Percentiles rank a stretch among this genome's conserved stretches.
Conservation (phyloP, 306 rosid species). For the Oemleria cerasiformis region DNA sequence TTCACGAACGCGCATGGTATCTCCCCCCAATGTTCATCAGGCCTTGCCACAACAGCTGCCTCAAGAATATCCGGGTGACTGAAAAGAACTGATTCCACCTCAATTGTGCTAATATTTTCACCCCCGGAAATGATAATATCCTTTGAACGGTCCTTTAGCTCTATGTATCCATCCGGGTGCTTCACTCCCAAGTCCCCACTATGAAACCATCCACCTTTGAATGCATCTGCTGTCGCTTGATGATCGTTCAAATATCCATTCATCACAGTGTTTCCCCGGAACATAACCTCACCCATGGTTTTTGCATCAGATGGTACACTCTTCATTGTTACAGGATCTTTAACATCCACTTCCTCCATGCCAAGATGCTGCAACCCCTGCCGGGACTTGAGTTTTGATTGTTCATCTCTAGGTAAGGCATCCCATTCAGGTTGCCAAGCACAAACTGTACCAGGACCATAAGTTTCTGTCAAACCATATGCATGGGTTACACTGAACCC, state of each 20-base stretch:
- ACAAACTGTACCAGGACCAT: slow-evolving; percentile 73
- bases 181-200: slow-evolving; percentile 85
- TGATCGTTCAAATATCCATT: slow-evolving; percentile 69
- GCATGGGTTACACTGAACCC: slow-evolving; percentile 63
- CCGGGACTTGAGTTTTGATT: slow-evolving; percentile 61
- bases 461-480: slow-evolving; percentile 89
- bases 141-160: slow-evolving; percentile 76
- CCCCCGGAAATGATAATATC: slow-evolving; percentile 91
- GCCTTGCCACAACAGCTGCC: slow-evolving; percentile 78
- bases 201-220: slow-evolving; percentile 75
- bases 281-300: slow-evolving; percentile 83
- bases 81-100: slow-evolving; percentile 69
- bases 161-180: slow-evolving; percentile 76
- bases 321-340: slow-evolving; percentile 72
- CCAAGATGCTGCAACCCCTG: slow-evolving; percentile 85
- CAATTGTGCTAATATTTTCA: slow-evolving; percentile 86
- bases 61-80: slow-evolving; percentile 72
- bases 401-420: slow-evolving; percentile 45
- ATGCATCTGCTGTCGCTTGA: slow-evolving; percentile 64
- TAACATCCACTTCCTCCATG: slow-evolving; percentile 61
- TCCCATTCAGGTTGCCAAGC: slow-evolving; percentile 84
- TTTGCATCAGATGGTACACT: slow-evolving; percentile 80
- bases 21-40: slow-evolving; percentile 89
- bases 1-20: slow-evolving; percentile 87
- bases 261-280: slow-evolving; percentile 86